Conservation (phyloP, 768 basidiomycete species). For the Xerocomellus dryophilus region DNA sequence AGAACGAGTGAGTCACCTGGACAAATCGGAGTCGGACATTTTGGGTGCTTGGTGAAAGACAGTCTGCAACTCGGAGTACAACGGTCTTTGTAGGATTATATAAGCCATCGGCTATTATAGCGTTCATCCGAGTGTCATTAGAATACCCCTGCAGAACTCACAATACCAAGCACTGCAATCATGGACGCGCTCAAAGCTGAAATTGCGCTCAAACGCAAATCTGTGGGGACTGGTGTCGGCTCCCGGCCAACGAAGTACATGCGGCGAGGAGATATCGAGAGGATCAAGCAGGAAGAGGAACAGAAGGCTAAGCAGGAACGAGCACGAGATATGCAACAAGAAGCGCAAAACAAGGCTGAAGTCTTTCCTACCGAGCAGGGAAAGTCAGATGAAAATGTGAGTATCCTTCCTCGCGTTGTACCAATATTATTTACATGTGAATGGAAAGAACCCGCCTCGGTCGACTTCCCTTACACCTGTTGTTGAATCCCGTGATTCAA, state of each 20-base stretch:
- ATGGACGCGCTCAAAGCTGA: constrained; percentile 94
- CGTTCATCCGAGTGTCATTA: neutral
- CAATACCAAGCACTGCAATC: neutral
- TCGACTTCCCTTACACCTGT: constrained; percentile 41
- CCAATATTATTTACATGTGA: constrained; percentile 34
- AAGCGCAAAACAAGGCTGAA: constrained; percentile 18
- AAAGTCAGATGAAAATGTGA: constrained; percentile 42
- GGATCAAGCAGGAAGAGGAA: constrained; percentile 49
- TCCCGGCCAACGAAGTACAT: constrained; percentile 80
- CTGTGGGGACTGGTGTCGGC: constrained; percentile 46
- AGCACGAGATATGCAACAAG: constrained; percentile 34
- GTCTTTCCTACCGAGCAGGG: constrained; percentile 19
- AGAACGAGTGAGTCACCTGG: constrained; percentile 43
- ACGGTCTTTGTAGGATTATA: constrained; percentile 37
- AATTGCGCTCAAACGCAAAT: constrained; percentile 84
- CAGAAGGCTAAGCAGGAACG: constrained; percentile 31
- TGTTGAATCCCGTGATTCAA: constrained; percentile 33
- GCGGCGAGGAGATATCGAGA: constrained; percentile 87
- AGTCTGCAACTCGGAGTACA: constrained; percentile 24
- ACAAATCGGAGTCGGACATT: constrained; percentile 62
- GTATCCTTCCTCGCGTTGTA: constrained; percentile 19
- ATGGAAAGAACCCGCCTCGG: constrained; percentile 45
- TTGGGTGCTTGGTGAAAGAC: constrained; percentile 39
- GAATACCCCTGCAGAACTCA: neutral
- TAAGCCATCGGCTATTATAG: constrained; percentile 16